Conservation (phyloP, 371 early-diverging fungal species). For the Coemansia sp. region DNA sequence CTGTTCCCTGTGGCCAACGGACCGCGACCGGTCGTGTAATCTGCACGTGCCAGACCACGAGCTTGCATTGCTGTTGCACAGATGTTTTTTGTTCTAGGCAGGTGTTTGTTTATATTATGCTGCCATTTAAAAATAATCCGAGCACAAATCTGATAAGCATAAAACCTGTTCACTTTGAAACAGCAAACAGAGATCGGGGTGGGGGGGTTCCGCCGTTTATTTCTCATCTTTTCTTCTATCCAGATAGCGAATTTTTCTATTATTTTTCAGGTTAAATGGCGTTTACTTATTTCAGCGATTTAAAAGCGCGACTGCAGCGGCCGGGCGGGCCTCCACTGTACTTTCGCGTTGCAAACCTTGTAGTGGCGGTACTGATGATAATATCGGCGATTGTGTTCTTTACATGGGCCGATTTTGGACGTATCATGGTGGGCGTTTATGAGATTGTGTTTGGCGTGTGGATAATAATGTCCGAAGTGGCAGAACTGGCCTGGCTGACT, state of each 20-base stretch:
- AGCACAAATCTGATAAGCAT: background rate
- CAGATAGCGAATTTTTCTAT: background rate
- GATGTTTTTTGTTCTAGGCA: background rate
- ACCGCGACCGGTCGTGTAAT: slow-evolving; percentile 3
- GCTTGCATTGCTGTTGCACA: background rate
- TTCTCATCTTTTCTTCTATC: background rate
- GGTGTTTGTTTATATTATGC: background rate
- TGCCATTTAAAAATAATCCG: background rate
- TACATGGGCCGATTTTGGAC: slow-evolving; percentile 40
- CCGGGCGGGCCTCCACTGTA: slow-evolving; percentile 49
- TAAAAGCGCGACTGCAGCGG: slow-evolving; percentile 33
- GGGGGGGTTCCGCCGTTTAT: background rate
- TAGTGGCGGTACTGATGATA: slow-evolving; percentile 43
- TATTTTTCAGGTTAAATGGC: slow-evolving; percentile 15
- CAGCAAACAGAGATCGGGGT: background rate
- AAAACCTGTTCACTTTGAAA: background rate
- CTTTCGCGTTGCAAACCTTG: slow-evolving; percentile 39
- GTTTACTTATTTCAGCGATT: slow-evolving; percentile 26
- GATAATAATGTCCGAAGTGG: slow-evolving; percentile 45
- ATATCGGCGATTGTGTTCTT: slow-evolving; percentile 40
- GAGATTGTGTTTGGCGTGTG: slow-evolving; percentile 44
- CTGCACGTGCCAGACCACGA: background rate
- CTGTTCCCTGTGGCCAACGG: slow-evolving; percentile 34
- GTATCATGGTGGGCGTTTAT: slow-evolving; percentile 48
- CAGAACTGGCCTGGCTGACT: slow-evolving; percentile 40